Conservation (phyloP, 805 yeast genomes). For the Peterozyma xylosa region DNA sequence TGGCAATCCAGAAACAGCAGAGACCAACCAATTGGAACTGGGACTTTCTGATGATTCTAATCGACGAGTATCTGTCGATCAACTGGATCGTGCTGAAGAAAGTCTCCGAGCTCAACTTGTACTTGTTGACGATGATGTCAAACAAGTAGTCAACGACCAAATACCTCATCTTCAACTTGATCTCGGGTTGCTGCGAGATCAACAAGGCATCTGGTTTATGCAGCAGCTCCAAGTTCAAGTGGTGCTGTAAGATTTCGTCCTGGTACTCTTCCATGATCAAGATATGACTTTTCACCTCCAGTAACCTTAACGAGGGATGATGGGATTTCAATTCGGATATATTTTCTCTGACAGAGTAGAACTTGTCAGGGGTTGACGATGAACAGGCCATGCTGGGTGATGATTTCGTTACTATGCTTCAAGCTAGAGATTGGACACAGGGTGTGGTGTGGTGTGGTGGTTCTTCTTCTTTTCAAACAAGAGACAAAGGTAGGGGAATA, state of each 20-base stretch:
- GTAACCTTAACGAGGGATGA: constrained; percentile 1
- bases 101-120: constrained; percentile 23
- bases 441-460: too few species aligned
- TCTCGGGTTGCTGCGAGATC: constrained; percentile 14
- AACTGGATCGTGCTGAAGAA: constrained; percentile 28
- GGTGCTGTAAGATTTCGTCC: constrained; percentile 12
- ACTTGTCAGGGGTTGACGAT: constrained; percentile 6
- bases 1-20: constrained; percentile 39
- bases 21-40: constrained; percentile 32
- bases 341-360: constrained; percentile 5
- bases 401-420: too few species aligned
- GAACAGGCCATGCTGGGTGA: too few species aligned
- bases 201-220: constrained; percentile 18
- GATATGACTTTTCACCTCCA: constrained; percentile 10
- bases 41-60: constrained; percentile 21
- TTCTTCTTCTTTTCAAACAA: too few species aligned
- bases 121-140: constrained; percentile 21
- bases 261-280: constrained; percentile 8
- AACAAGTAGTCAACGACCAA: constrained; percentile 21
- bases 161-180: constrained; percentile 13
- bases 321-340: constrained; percentile 4
- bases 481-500: too few species aligned
- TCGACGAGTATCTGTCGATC: constrained; percentile 31
- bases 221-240: constrained; percentile 20
- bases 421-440: too few species aligned